A percentile compares a stretch with the other conserved stretches of the same genome.
Conservation (phyloP, 2,329 filamentous ascomycete species). For the Cladobotryum mycophilum region DNA sequence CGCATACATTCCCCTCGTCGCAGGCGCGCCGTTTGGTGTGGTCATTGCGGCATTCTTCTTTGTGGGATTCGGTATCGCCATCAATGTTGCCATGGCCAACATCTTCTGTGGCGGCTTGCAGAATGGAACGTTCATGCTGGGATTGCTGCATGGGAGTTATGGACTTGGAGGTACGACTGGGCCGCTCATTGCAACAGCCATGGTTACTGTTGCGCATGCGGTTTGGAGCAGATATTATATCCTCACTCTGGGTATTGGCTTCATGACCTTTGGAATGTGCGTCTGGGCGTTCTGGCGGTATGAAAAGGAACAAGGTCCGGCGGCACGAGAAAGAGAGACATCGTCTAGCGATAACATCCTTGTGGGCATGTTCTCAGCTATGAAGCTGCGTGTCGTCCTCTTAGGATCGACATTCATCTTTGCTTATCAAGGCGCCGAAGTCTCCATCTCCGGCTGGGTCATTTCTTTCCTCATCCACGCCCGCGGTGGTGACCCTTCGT, state of each 20-base stretch:
- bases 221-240: slow-evolving; percentile 70
- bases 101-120: slow-evolving; percentile 51
- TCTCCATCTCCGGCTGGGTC: slow-evolving; percentile 79
- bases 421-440: slow-evolving; percentile 78
- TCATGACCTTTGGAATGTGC: slow-evolving; percentile 51
- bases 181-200: slow-evolving; percentile 67
- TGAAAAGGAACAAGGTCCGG: slow-evolving; percentile 49
- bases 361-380: slow-evolving; percentile 40
- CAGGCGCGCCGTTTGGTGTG: slow-evolving; percentile 62
- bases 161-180: slow-evolving; percentile 60
- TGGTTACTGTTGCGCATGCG: slow-evolving; percentile 54
- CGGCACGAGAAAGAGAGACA: slow-evolving; percentile 28
- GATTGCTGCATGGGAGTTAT: slow-evolving; percentile 61
- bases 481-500: slow-evolving; percentile 60
- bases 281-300: slow-evolving; percentile 66
- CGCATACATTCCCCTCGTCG: slow-evolving; percentile 60
- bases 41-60: slow-evolving; percentile 65
- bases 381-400: slow-evolving; percentile 55
- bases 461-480: slow-evolving; percentile 75
- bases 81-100: slow-evolving; percentile 53
- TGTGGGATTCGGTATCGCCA: slow-evolving; percentile 52
- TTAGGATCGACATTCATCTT: slow-evolving; percentile 79
- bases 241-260: slow-evolving; percentile 53
- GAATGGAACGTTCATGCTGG: slow-evolving; percentile 50
- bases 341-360: slow-evolving; percentile 23